Base-by-base conservation (phyloP, 345 rosid species). In the Hibiscus syriacus region DNA sequence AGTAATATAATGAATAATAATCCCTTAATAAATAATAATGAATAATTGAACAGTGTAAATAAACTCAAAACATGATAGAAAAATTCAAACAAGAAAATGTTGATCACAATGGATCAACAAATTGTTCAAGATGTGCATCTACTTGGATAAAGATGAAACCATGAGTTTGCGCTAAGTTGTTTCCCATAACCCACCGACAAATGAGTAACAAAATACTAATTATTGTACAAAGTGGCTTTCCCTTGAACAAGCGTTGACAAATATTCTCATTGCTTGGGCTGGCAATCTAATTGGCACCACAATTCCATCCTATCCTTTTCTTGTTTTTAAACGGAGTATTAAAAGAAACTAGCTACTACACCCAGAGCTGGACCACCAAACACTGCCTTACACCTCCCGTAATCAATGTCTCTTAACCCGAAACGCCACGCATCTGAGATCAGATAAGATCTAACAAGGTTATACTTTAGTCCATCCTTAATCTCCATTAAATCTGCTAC, bases 301-400 rank as follows among this genome's bases (percentile, higher is more conserved):
- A 38, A 61, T 61, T 22, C 66, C 66, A 17, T 0, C 50, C 16
- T 61, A 30, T 22, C 66, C 66, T 17, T n/a, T 61, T 61, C 46
- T 61, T 61, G 13, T 39, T 61, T 13, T 61, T 61, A 26, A 16
- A 48, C 7, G 53, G n/a, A n/a, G 53, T 43, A 83, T 54, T 36
- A 48, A 8, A n/a, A n/a, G n/a, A n/a, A 17, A 80, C 69, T 58
- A 16, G 8, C 10, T 29, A 30, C 23, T 38, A 7, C 6, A 30
- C 39, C 14, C 12, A n/a, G 62, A 0, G 39, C 63, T 6, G 3
- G 63, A 2, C 64, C 64, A 59, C 41, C 25, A 16, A 34, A 59
- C 25, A 34, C 64, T 1, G 64, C 25, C 27, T 59, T 59, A 11
- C 64, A 46, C 64, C 64, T 32, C 23, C 46, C 22, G 25, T 14